Conservation (phyloP, 805 yeast genomes). For the Schizosaccharomyces octosporus region DNA sequence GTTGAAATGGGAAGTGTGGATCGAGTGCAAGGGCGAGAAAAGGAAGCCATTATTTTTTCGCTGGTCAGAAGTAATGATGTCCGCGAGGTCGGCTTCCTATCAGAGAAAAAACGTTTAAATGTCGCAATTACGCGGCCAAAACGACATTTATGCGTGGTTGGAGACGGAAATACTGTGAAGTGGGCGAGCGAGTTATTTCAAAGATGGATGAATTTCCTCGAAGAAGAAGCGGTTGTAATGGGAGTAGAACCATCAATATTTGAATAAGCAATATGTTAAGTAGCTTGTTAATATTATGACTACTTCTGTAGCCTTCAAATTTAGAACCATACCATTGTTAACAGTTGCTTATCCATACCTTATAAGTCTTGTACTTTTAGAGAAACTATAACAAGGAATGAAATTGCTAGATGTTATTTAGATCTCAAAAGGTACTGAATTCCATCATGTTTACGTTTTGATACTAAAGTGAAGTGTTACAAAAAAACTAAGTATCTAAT, state of each 20-base stretch:
- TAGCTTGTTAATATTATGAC: background rate
- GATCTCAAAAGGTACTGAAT: no score
- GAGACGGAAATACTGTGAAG: slow-evolving; percentile 51
- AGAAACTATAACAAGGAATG: no score
- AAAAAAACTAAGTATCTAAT: no score
- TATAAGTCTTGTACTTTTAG: no score
- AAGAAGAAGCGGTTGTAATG: slow-evolving; percentile 17
- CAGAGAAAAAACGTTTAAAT: slow-evolving; percentile 56
- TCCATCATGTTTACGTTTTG: no score
- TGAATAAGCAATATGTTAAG: background rate
- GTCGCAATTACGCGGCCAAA: slow-evolving; percentile 86
- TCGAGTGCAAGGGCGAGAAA: slow-evolving; percentile 92
- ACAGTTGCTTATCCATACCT: no score
- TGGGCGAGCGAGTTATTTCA: slow-evolving; percentile 21
- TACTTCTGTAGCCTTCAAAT: background rate
- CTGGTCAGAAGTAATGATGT: slow-evolving; percentile 58
- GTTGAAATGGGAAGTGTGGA: slow-evolving; percentile 78
- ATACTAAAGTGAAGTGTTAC: no score
- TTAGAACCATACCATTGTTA: background rate
- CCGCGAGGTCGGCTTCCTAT: slow-evolving; percentile 55
- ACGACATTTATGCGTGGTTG: slow-evolving; percentile 62
- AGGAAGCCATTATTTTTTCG: slow-evolving; percentile 58
- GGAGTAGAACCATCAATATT: background rate
- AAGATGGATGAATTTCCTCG: slow-evolving; percentile 49
- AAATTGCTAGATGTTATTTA: no score